These are phyloP conservation scores for Penicillium sp. DNA, from an alignment of 2,329 filamentous ascomycete species.

Conservation along the genomic window DNA sequence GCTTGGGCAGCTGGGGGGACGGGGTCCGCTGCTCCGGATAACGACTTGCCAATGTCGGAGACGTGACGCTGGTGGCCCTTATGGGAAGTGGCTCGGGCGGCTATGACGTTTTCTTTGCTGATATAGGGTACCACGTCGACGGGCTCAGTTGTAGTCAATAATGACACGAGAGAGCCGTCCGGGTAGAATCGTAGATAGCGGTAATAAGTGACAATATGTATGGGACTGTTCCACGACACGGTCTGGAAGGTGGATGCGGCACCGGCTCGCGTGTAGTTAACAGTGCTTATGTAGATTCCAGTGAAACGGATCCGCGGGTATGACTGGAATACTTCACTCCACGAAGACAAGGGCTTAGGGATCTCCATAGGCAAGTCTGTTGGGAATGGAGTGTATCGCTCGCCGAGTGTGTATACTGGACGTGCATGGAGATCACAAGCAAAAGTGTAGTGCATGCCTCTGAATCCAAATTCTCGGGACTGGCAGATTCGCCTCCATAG, in stretches of 20 bases:
- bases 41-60: constrained; percentile 40
- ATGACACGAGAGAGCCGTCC: constrained; percentile 76
- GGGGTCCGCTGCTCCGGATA: constrained; percentile 28
- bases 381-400: constrained; percentile 39
- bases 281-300: constrained; percentile 92
- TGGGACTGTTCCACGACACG: constrained; percentile 73
- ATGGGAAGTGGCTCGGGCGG: constrained; percentile 33
- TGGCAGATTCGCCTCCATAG: constrained; percentile 80
- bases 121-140: constrained; percentile 84
- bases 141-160: constrained; percentile 79
- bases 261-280: constrained; percentile 88
- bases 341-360: constrained; percentile 49
- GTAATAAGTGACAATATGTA: constrained; percentile 97
- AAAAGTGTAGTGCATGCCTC: constrained; percentile 78
- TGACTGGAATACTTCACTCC: constrained; percentile 69
- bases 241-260: constrained; percentile 65
- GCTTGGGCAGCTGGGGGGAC: constrained; percentile 43
- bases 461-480: constrained; percentile 72
- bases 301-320: constrained; percentile 90
- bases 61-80: constrained; percentile 39
- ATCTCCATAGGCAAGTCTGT: constrained; percentile 28
- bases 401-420: constrained; percentile 31
- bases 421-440: constrained; percentile 58
- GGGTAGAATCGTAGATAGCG: constrained; percentile 94
- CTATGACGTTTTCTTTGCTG: constrained; percentile 64